Evolutionary conservation across 2,329 filamentous ascomycete genomes (phyloP), one percentile per base, ranked within the genome.

Genomic region (Trichoderma endophyticum): DNA sequence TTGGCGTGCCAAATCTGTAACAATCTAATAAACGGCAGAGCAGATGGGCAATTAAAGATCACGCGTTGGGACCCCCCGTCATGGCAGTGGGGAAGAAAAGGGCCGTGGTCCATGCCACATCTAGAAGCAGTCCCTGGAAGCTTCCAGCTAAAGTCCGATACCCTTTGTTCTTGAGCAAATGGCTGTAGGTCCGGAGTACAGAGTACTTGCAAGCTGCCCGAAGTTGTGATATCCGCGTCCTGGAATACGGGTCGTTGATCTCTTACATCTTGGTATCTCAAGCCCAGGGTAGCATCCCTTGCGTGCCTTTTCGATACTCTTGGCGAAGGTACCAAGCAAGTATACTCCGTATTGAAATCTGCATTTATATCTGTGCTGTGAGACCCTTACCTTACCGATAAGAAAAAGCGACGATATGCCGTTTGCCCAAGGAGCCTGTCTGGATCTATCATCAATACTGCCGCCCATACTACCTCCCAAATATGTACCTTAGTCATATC

Each of bases 81-180:
- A 24, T 61, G 15, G 28, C 56, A 61, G 66, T 51, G 56, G 66
- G 36, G 66, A 61, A 60, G 36, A 32, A 28, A 14, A 32, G 14
- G 48, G 48, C 30, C 21, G 36, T 60, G 51, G 51, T 59, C 64
- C 64, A 43, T 70, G 67, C 39, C 57, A 39, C 57, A 61, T 62
- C 57, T 61, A 34, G 65, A 69, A 61, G 60, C 26, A 36, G 65
- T 60, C 56, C 56, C 54, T 61, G 26, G 32, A 67, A 59, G 64
- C 54, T 48, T 68, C 43, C n/a, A 51, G 18, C 56, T 39, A 51
- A 69, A 51, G 39, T 51, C 56, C 66, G 66, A 61, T 43, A 18
- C 51, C 64, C 32, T 54, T 67, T 54, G 65, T 32, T 28, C 39
- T 43, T 43, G 39, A n/a, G 39, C 39, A 43, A 43, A 36, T 32